These are phyloP conservation scores for Quercus tomentella DNA, from an alignment of 331 rosid species.

Conservation along the genomic window DNA sequence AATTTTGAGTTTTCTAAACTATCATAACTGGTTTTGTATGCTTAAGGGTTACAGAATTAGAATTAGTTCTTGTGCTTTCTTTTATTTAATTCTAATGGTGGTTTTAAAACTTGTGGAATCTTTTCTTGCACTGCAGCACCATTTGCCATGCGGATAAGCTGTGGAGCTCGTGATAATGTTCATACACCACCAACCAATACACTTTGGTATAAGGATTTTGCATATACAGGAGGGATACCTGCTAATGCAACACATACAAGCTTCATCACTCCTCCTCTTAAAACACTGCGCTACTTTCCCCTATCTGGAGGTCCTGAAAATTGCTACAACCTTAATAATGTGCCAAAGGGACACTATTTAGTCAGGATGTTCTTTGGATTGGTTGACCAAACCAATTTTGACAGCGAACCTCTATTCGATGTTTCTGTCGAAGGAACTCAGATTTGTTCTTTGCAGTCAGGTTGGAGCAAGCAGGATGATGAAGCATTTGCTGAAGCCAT, in stretches of 20 bases:
- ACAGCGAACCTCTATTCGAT: slow-evolving; percentile 77
- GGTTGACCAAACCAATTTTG: slow-evolving; percentile 42
- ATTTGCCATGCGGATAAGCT: slow-evolving; percentile 82
- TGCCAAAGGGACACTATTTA: slow-evolving; percentile 84
- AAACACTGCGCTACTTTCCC: slow-evolving; percentile 84
- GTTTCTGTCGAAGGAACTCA: slow-evolving; percentile 89
- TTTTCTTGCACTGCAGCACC: slow-evolving; percentile 55
- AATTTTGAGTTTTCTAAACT: not conserved
- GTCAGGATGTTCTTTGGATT: slow-evolving; percentile 83
- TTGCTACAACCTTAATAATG: slow-evolving; percentile 68
- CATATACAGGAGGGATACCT: slow-evolving; percentile 88
- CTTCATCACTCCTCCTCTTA: slow-evolving; percentile 70
- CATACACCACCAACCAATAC: slow-evolving; percentile 72
- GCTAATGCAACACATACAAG: slow-evolving; percentile 59
- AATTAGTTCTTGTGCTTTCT: not conserved
- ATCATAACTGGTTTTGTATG: not conserved
- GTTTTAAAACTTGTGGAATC: slow-evolving; percentile 17
- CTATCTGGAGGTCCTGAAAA: slow-evolving; percentile 80
- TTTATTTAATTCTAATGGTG: not conserved
- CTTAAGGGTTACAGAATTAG: not conserved
- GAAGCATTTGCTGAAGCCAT: slow-evolving; percentile 70
- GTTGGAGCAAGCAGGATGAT: slow-evolving; percentile 80
- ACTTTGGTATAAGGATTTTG: slow-evolving; percentile 84
- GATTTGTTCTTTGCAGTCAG: slow-evolving; percentile 70
- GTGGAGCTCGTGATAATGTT: slow-evolving; percentile 83